Evolutionary conservation across 2,329 filamentous ascomycete species (phyloP), one percentile per base, ranked within the genome.

Genomic region (Neoascochyta sp.): DNA sequence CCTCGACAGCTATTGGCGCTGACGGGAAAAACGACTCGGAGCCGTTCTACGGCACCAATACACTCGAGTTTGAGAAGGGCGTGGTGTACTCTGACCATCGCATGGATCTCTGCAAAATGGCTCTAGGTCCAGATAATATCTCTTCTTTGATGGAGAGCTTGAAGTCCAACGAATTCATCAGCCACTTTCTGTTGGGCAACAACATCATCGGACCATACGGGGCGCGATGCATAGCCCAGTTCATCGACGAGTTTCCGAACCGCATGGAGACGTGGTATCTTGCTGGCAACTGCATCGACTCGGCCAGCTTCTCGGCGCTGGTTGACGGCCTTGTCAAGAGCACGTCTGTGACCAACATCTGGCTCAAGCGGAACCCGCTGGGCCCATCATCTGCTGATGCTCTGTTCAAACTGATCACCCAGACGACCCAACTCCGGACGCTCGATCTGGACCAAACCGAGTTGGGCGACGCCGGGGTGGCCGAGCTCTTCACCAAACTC

Each of bases 91-190:
- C 70, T 29, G 73, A 75, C 40, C 66, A 67, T 7, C 65, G 72
- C 9, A 67, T 76, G 56, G 73, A 76, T 44, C 64, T 76, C 3
- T 75, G 73, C 60, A 74, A 75, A 57, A 72, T 71, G 63, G 71
- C 71, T 3, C 65, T 75, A 21, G 73, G 72, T 1, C 72, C 71
- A 7, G 64, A 66, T 11, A 67, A 74, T 28, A 73, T 75, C 38
- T 62, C 61, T 16, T 56, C 60, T n/a, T 54, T 76, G 24, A 73
- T 76, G 64, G 52, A 69, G 23, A 68, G 65, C 29, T 57, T 76
- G 38, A 63, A 65, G 24, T 46, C 57, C 3, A 75, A 75, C 43
- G 49, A 52, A 11, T 70, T 70, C 46, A 64, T 74, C 27, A 62
- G 58, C 19, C 73, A 75, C 37, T 74, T 76, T 45, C 54, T 76